Evolutionary conservation across 805 yeast species (phyloP), one percentile per base, ranked within the genome.

Genomic region (Nakazawaea anatomiae): DNA sequence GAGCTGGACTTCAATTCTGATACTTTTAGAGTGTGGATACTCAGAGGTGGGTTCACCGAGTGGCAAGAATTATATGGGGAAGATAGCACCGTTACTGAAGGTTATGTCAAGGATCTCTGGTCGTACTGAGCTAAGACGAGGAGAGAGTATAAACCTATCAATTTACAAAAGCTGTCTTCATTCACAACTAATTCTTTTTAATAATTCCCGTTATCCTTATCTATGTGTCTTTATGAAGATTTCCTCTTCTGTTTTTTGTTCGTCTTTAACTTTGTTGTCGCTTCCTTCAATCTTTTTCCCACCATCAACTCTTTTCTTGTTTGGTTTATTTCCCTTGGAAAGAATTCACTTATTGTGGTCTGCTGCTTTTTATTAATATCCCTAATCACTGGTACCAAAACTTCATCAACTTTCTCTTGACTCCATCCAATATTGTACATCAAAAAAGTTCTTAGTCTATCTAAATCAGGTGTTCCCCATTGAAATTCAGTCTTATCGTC

Each of bases 391-490:
- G 99, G 99, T 18, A 91, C 74, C 62, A 94, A 70, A 3, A 90
- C 83, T 59, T 88, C 91, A 60, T 92, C 96, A 2, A 89, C 84
- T 52, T 80, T 76, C 7, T 76, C 82, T 58, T 81, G 82, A 2
- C 77, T 69, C 97, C 99, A 95, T 2, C 91, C 90, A 7, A 90
- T 82, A 43, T 80, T 80, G 44, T 68, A 72, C 76, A 77, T 78
- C 64, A 94, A 70, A 57, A 79, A 91, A 0, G 79, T 72, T 32
- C 97, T 69, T 47, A 94, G 70, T 56, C 80, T 82, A 58, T 90
- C 97, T 52, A 91, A 67, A 62, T 88, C 89, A 0, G 97, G 97
- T 2, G 73, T 68, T 0, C 97, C 98, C 99, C 99, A 94, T 44
- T 77, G 77, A 67, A 94, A 91, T 50, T 77, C 75, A 0, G 91